These are phyloP conservation scores for Onygena corvina DNA, from an alignment of 2,329 filamentous ascomycete species.

Conservation along the genomic window DNA sequence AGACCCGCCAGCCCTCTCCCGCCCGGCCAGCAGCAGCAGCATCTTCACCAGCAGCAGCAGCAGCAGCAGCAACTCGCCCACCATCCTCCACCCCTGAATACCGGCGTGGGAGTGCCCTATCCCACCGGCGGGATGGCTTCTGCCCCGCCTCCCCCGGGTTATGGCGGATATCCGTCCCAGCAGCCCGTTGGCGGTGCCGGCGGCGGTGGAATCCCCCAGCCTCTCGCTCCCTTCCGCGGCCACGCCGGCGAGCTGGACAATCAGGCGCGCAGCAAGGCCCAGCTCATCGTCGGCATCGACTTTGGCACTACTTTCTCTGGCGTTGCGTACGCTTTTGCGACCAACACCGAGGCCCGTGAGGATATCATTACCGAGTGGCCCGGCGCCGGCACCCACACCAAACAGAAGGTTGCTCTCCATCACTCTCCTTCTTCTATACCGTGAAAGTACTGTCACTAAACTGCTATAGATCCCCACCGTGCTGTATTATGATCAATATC, in stretches of 20 bases:
- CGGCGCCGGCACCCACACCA: slow-evolving; percentile 90
- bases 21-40: slow-evolving; percentile 12
- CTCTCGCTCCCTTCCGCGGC: slow-evolving; percentile 15
- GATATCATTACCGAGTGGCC: slow-evolving; percentile 99
- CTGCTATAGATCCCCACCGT: slow-evolving; percentile 79
- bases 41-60: slow-evolving; percentile 25
- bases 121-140: slow-evolving; percentile 20
- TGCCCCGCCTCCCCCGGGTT: slow-evolving; percentile 33
- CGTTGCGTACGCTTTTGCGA: slow-evolving; percentile 84
- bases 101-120: slow-evolving; percentile 40
- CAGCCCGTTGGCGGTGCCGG: slow-evolving; percentile 15
- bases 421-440: slow-evolving; percentile 13
- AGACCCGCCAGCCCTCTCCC: slow-evolving; percentile 44
- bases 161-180: slow-evolving; percentile 31
- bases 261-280: slow-evolving; percentile 79
- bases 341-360: slow-evolving; percentile 93
- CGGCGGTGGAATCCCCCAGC: slow-evolving; percentile 21
- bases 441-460: neutral
- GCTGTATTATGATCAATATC: slow-evolving; percentile 98
- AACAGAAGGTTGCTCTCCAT: slow-evolving; percentile 99
- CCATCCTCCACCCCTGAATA: slow-evolving; percentile 44
- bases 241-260: slow-evolving; percentile 62
- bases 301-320: slow-evolving; percentile 98
- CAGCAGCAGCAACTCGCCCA: slow-evolving; percentile 21
- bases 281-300: slow-evolving; percentile 96